phyloP scores from a whole-genome alignment of 2,329 filamentous ascomycete genomes.

The Rhinocladiella similis region DNA sequence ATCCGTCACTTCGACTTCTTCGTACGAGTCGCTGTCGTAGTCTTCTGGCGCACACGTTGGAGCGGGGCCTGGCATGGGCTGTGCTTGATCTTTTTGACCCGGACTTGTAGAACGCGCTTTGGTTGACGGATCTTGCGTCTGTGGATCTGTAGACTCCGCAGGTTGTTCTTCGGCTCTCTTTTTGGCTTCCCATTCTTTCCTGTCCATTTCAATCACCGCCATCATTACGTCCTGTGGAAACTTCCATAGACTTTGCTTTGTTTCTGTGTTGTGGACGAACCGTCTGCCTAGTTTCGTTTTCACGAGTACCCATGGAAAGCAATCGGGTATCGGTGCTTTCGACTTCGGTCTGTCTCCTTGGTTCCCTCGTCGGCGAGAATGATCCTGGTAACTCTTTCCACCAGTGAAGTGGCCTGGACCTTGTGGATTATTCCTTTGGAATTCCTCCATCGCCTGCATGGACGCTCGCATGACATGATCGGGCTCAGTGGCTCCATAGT shows the following conservation, averaged over 20 bases:
- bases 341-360: conserved; percentile 74
- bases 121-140: conserved; percentile 23
- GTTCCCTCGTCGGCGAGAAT: conserved; percentile 63
- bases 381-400: conserved; percentile 57
- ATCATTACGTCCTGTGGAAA: conserved; percentile 85
- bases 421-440: conserved; percentile 37
- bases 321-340: conserved; percentile 75
- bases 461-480: conserved; percentile 26
- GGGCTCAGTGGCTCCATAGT: conserved; percentile 28
- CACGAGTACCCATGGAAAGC: conserved; percentile 87
- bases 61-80: conserved; percentile 1
- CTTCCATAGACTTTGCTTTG: conserved; percentile 91
- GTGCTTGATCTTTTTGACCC: conserved; percentile 1
- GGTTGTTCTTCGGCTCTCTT: conserved; percentile 49
- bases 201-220: conserved; percentile 67
- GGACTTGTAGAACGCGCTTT: conserved; percentile 21
- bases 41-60: conserved; percentile 32
- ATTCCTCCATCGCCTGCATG: conserved; percentile 26
- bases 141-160: conserved; percentile 28
- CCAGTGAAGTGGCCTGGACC: conserved; percentile 49
- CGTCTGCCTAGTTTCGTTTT: conserved; percentile 85
- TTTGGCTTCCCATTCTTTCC: conserved; percentile 67
- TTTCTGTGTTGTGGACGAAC: conserved; percentile 85
- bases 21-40: conserved; percentile 69
- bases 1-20: conserved; percentile 73